Conservation (phyloP, 768 basidiomycete species). For the Leccinum subgranulosum region DNA sequence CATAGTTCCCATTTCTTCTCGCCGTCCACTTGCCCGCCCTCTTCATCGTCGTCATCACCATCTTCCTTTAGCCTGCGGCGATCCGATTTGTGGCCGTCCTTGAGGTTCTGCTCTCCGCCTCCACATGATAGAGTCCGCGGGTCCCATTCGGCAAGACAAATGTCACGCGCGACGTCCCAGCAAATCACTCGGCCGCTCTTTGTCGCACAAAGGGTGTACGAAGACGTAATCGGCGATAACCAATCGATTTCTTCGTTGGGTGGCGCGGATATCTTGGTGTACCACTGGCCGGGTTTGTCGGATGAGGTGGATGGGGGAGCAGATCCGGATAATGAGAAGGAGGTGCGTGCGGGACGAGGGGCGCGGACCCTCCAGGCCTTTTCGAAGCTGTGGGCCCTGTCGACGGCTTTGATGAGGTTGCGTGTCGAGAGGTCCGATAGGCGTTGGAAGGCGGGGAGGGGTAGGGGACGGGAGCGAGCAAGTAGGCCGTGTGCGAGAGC, state of each 20-base stretch:
- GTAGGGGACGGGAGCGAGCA: conserved; percentile 63
- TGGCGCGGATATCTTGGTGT: conserved; percentile 64
- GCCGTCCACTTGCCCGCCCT: neutral
- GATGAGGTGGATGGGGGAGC: conserved; percentile 26
- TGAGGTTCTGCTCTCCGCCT: conserved; percentile 1
- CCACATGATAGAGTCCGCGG: conserved; percentile 34
- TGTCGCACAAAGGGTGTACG: conserved; percentile 73
- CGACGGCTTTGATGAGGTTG: conserved; percentile 59
- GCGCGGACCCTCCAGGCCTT: conserved; percentile 57
- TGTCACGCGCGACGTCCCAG: conserved; percentile 67
- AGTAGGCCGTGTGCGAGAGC: conserved; percentile 61
- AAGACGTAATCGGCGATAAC: conserved; percentile 74
- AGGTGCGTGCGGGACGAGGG: conserved; percentile 45
- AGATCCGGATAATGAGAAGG: conserved; percentile 27
- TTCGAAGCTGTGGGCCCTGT: conserved; percentile 61
- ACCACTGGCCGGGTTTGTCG: conserved; percentile 42
- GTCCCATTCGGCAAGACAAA: conserved; percentile 66
- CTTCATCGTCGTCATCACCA: conserved; percentile 12
- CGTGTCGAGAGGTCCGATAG: conserved; percentile 62
- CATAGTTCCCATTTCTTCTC: conserved; percentile 63
- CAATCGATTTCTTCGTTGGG: conserved; percentile 71
- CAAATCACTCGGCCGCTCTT: conserved; percentile 75
- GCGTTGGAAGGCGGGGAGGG: conserved; percentile 66
- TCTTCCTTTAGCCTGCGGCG: conserved; percentile 8
- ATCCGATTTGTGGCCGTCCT: conserved; percentile 9